A percentile compares a stretch with the other conserved stretches of the same genome.
These are phyloP conservation scores for Acacia concinna DNA, from an alignment of 331 rosid genomes.

Conservation along the genomic window DNA sequence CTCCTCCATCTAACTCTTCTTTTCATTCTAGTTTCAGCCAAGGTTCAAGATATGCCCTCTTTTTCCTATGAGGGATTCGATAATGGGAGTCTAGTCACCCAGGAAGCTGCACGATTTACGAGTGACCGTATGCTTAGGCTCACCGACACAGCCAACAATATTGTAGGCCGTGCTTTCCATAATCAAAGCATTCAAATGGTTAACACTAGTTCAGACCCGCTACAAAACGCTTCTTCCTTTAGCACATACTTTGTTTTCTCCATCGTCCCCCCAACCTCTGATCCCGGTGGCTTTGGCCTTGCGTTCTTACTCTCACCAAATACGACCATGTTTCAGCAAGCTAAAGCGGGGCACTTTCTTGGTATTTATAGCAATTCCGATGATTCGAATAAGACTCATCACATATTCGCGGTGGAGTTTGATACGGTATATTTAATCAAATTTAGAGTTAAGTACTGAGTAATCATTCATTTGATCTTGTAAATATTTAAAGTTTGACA, in stretches of 20 bases:
- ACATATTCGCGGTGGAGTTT: constrained; percentile 64
- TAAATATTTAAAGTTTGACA: background rate
- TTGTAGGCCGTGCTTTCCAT: constrained; percentile 57
- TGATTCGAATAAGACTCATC: constrained; percentile 20
- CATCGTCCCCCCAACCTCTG: constrained; percentile 38
- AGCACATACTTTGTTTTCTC: constrained; percentile 67
- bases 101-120: constrained; percentile 28
- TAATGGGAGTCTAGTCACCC: background rate
- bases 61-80: constrained; percentile 51
- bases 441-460: background rate
- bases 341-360: constrained; percentile 42
- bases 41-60: background rate
- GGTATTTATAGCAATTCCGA: constrained; percentile 48
- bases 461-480: background rate
- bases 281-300: constrained; percentile 63
- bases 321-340: constrained; percentile 31
- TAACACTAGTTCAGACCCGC: background rate
- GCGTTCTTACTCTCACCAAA: constrained; percentile 57
- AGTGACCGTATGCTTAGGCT: constrained; percentile 41
- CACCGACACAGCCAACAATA: constrained; percentile 40
- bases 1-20: constrained; percentile 34
- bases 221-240: constrained; percentile 35
- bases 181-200: constrained; percentile 24
- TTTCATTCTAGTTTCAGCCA: constrained; percentile 11
- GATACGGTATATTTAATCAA: constrained; percentile 54